Percentiles rank a stretch among this genome's conserved stretches.
Evolutionary conservation across 2,329 filamentous ascomycete species (phyloP).

Genomic region (Penicillium sp.): DNA sequence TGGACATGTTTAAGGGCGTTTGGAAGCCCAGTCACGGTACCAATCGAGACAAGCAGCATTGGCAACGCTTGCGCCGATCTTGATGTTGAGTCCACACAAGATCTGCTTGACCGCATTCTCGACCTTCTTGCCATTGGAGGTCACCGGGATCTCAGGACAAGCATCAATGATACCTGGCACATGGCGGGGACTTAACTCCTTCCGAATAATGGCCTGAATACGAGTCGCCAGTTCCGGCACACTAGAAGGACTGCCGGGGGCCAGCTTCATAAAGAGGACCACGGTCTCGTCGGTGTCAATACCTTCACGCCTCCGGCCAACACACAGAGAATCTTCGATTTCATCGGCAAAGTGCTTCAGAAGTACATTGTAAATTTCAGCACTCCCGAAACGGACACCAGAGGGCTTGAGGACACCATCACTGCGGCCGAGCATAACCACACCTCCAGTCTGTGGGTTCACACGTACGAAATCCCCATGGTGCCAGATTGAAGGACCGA

Average conservation of each 20-base stretch:
- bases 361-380: slow-evolving; percentile 96
- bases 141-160: slow-evolving; percentile 84
- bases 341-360: slow-evolving; percentile 76
- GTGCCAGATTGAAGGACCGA: slow-evolving; percentile 72
- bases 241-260: slow-evolving; percentile 24
- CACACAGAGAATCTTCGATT: slow-evolving; percentile 82
- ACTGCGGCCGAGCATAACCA: slow-evolving; percentile 88
- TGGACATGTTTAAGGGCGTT: slow-evolving; percentile 39
- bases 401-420: slow-evolving; percentile 92
- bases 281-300: slow-evolving; percentile 82
- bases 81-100: slow-evolving; percentile 79
- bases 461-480: slow-evolving; percentile 87
- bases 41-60: slow-evolving; percentile 86
- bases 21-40: slow-evolving; percentile 76
- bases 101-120: slow-evolving; percentile 98
- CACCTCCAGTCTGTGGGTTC: slow-evolving; percentile 70
- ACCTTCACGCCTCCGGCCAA: slow-evolving; percentile 70
- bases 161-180: slow-evolving; percentile 82
- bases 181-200: slow-evolving; percentile 83
- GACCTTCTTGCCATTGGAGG: slow-evolving; percentile 96
- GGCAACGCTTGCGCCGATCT: slow-evolving; percentile 89
- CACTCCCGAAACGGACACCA: slow-evolving; percentile 87
- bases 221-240: slow-evolving; percentile 63
- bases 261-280: slow-evolving; percentile 82
- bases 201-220: slow-evolving; percentile 70